phyloP scores from a whole-genome alignment of 331 rosid genomes.

The Cydonia oblonga region DNA sequence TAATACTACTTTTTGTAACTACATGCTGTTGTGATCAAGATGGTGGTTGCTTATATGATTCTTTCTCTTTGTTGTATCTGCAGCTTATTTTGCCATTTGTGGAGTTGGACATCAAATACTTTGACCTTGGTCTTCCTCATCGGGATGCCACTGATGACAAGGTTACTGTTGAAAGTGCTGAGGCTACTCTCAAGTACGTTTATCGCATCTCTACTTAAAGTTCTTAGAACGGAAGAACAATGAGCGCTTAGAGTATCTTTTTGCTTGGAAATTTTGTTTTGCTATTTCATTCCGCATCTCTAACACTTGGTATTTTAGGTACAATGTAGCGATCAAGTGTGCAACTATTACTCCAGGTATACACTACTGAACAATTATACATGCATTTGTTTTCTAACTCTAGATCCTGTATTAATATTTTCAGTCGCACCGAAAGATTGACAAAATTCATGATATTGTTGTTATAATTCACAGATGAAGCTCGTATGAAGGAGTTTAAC shows the following conservation, averaged over 20 bases:
- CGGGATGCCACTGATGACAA: conserved; percentile 91
- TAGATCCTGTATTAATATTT: background rate
- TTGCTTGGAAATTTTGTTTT: background rate
- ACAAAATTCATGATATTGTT: conserved; percentile 12
- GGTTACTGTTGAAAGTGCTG: conserved; percentile 94
- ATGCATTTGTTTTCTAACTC: background rate
- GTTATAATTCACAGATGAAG: conserved; percentile 64
- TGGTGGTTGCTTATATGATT: background rate
- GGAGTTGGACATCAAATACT: conserved; percentile 96
- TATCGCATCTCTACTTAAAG: background rate
- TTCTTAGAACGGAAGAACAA: background rate
- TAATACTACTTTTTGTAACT: background rate
- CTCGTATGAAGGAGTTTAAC: conserved; percentile 74
- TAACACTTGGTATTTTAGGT: conserved; percentile 43
- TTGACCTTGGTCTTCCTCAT: conserved; percentile 84
- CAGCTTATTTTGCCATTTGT: conserved; percentile 89
- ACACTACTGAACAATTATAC: background rate
- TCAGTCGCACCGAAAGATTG: background rate
- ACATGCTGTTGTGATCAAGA: background rate
- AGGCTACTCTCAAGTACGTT: conserved; percentile 92
- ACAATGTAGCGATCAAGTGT: conserved; percentile 95
- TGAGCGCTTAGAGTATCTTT: background rate
- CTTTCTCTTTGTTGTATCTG: background rate
- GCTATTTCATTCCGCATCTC: background rate
- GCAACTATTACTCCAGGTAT: conserved; percentile 99